Base-by-base conservation (phyloP, 768 basidiomycete species). In the Serpula lacrymans region DNA sequence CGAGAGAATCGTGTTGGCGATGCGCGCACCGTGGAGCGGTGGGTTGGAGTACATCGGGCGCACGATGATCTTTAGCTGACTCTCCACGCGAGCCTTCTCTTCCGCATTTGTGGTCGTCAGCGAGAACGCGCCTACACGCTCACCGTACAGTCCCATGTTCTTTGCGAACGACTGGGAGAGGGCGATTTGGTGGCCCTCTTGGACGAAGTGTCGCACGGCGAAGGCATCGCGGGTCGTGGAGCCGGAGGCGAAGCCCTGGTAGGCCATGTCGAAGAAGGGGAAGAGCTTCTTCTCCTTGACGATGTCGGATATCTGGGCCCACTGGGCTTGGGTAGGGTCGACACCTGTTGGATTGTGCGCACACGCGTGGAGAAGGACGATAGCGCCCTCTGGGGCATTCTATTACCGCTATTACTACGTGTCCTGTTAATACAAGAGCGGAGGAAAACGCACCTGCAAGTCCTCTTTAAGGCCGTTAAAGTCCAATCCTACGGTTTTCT, bases 221-320 rank as follows among this genome's bases (percentile, higher is more conserved):
- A 90, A 94, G 9, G 95, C 96, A 57, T 99, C 96, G 41, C 81
- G 82, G 50, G 82, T 62, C 49, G 90, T 92, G 37, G 83, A 82
- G 37, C 96, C 96, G 17, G 94, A 96, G 25, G 96, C 95, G 62
- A 99, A 99, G 37, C 96, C 96, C 67, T 96, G 92, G 72, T 99
- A 99, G 12, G 96, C 95, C 93, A 97, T 97, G 68, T 99, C 96
- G 63, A 98, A 97, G 81, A 97, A 92, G 38, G 95, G 88, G 82
- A 97, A 95, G 53, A 95, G 78, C 49, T 82, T 79, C 72, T 80
- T 89, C 70, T 91, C 86, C 58, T 88, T 82, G 52, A 95, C 67
- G 45, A 98, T 71, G 53, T 91, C 77, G 30, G 88, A 91, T 47
- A 99, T 82, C 61, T 88, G 78, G 46, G 74, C 76, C 96, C 96